Base-by-base conservation (phyloP, 2,329 filamentous ascomycete genomes). In the Fusarium compactum region DNA sequence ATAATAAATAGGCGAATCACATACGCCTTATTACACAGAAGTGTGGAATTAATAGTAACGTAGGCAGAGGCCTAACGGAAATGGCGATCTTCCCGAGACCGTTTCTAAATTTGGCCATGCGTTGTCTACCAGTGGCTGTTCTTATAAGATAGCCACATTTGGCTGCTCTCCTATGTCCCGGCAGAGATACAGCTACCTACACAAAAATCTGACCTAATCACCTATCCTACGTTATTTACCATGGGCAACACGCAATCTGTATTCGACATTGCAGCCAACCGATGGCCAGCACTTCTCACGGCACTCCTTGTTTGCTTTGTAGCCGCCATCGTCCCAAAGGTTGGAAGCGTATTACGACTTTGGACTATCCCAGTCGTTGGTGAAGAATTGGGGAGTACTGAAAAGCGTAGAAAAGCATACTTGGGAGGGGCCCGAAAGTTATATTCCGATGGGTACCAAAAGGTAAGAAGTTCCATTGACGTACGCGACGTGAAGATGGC, bases 361-460 rank as follows among this genome's bases (percentile, higher is more conserved):
- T 69, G 55, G 69, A 45, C 6, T 6, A 59, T 72, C 0, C 69
- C 68, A 0, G 38, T 62, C 6, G 12, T 72, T 8, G 65, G 69
- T 8, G 47, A 58, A 7, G 51, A 60, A 25, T 25, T 60, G 0
- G 65, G 65, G 8, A 61, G 22, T 18, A 38, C 53, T 0, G 69
- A 72, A 12, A 72, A 67, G 43, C 47, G 68, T 3, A 66, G 69
- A 45, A 32, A 58, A 12, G 69, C 68, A 2, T 72, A 72, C 9
- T 43, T 72, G 2, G 38, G 27, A 10, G 58, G 68, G 4, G 69
- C 68, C 1, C 48, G 65, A n/a, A 61, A 47, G 6, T 2, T 72
- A 0, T 72, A 71, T 62, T 48, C 32, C 2, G 46, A 53, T 2
- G 69, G 68, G 1, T 72, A 72, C 12, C 47, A 48, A 20, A 67